Evolutionary conservation across 768 basidiomycete species (phyloP).

Genomic region (Pulveroboletus sp.): DNA sequence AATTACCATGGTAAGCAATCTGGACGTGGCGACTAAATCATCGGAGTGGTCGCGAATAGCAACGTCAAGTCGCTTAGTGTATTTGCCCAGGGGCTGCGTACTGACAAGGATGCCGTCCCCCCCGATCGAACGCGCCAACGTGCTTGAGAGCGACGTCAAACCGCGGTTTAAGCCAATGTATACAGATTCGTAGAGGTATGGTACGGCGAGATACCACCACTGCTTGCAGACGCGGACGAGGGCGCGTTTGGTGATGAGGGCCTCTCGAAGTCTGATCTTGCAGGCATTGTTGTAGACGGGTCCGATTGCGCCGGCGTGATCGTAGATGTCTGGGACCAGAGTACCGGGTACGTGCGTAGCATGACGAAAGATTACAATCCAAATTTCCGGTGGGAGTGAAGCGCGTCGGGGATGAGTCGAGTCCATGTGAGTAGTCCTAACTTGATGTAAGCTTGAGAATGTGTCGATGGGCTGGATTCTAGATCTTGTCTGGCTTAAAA

Average conservation of each 20-base stretch:
- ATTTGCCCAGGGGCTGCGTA: constrained; percentile 16
- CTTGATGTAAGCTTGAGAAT: no score
- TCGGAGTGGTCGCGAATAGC: constrained; percentile 16
- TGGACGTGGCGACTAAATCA: neutral
- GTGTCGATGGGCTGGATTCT: no score
- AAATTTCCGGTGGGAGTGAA: constrained; percentile 23
- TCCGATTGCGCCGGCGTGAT: constrained; percentile 10
- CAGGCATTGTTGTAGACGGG: constrained; percentile 1
- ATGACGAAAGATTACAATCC: constrained; percentile 20
- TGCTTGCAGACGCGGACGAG: constrained; percentile 29
- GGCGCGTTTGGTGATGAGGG: constrained; percentile 25
- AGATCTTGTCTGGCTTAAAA: no score
- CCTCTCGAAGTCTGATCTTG: constrained; percentile 7
- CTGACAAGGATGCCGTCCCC: constrained; percentile 11
- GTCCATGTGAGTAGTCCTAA: no score
- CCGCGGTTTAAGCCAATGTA: constrained; percentile 17
- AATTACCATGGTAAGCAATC: constrained; percentile 11
- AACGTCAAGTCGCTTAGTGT: constrained; percentile 25
- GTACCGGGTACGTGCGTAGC: constrained; percentile 19
- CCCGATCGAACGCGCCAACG: constrained; percentile 9
- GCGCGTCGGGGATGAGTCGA: neutral
- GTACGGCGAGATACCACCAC: constrained; percentile 27
- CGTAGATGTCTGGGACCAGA: constrained; percentile 25
- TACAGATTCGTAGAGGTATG: constrained; percentile 23
- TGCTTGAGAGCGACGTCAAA: constrained; percentile 16